These are phyloP conservation scores for Jimgerdemannia lactiflua DNA, from an alignment of 192 early-diverging fungal genomes.

Conservation along the genomic window DNA sequence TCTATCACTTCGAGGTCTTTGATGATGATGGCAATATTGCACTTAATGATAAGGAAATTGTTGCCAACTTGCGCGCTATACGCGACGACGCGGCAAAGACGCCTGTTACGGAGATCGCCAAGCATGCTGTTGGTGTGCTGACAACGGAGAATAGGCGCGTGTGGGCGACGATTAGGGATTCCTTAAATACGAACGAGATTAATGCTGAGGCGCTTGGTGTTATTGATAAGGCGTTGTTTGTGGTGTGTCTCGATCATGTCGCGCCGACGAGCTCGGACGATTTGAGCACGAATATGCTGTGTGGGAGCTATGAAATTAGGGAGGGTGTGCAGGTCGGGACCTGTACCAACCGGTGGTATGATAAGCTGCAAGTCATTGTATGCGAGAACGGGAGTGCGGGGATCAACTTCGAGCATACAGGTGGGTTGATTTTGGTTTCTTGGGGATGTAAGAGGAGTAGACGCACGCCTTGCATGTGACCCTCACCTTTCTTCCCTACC, in stretches of 20 bases:
- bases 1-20: slow-evolving; percentile 73
- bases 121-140: slow-evolving; percentile 65
- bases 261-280: slow-evolving; percentile 32
- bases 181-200: slow-evolving; percentile 46
- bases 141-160: slow-evolving; percentile 74
- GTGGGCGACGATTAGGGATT: slow-evolving; percentile 64
- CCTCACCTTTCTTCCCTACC: too few species aligned
- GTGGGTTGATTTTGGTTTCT: slow-evolving; percentile 5
- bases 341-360: slow-evolving; percentile 82
- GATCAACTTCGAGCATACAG: slow-evolving; percentile 88
- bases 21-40: slow-evolving; percentile 49
- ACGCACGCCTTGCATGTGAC: too few species aligned
- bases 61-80: slow-evolving; percentile 62
- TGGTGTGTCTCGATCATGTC: slow-evolving; percentile 75
- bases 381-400: slow-evolving; percentile 78
- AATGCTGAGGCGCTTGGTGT: slow-evolving; percentile 56
- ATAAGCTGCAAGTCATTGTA: slow-evolving; percentile 77
- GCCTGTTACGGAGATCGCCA: slow-evolving; percentile 47
- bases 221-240: slow-evolving; percentile 73
- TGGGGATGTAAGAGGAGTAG: too few species aligned
- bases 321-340: slow-evolving; percentile 44
- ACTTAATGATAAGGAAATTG: slow-evolving; percentile 60
- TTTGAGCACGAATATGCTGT: slow-evolving; percentile 43
- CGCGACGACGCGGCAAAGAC: slow-evolving; percentile 45
- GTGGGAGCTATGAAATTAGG: slow-evolving; percentile 44